Conservation (phyloP, 495 filamentous ascomycete genomes). For the Hypoxylon fragiforme region DNA sequence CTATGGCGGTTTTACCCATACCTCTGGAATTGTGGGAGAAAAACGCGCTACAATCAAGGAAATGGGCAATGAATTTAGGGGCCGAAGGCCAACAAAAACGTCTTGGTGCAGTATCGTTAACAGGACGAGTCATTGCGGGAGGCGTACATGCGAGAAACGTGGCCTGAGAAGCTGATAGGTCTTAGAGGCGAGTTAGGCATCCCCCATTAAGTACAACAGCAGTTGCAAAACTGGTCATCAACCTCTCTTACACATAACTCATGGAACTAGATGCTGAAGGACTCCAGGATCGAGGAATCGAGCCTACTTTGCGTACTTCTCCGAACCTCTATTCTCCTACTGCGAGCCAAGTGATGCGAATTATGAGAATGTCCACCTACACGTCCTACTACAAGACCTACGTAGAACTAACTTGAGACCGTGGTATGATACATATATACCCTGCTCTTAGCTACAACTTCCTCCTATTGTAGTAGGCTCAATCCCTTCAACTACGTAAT, state of each 20-base stretch:
- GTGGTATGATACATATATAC: no score
- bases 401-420: no score
- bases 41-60: slow-evolving; percentile 3
- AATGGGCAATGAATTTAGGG: slow-evolving; percentile 7
- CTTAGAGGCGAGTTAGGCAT: slow-evolving; percentile 11
- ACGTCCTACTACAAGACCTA: neutral
- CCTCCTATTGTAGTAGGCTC: no score
- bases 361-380: neutral
- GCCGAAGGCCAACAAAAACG: slow-evolving; percentile 4
- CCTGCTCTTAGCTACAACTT: no score
- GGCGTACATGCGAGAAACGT: slow-evolving; percentile 10
- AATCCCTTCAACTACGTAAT: no score
- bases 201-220: neutral
- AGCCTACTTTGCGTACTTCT: slow-evolving; percentile 11
- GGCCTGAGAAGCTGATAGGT: slow-evolving; percentile 6
- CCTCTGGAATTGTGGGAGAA: slow-evolving; percentile 6
- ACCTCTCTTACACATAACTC: slow-evolving; percentile 10
- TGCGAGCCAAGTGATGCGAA: neutral
- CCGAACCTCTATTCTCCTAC: slow-evolving; percentile 6
- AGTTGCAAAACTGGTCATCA: slow-evolving; percentile 7
- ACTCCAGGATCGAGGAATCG: slow-evolving; percentile 15
- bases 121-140: slow-evolving; percentile 8
- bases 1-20: slow-evolving; percentile 10
- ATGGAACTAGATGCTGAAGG: slow-evolving; percentile 21
- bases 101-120: slow-evolving; percentile 14